phyloP scores from a whole-genome alignment of 2,329 filamentous ascomycete genomes.

The Escovopsis weberi region DNA sequence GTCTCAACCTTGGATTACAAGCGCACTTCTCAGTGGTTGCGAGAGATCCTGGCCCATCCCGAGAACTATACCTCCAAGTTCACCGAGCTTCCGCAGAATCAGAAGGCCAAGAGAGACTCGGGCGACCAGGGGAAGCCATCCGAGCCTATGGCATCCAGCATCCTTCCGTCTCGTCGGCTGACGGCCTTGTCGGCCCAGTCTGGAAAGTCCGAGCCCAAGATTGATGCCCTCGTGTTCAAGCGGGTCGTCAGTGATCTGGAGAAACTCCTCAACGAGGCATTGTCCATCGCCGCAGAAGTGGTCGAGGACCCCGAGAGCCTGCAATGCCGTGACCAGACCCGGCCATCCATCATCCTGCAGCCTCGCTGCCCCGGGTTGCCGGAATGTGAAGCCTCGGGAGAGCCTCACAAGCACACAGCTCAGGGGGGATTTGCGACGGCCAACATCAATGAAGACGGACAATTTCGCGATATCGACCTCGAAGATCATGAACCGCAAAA shows the following conservation, averaged over 20 bases:
- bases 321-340: slow-evolving; percentile 5
- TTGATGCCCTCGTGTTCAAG: slow-evolving; percentile 18
- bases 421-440: slow-evolving; percentile 2
- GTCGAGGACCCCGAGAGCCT: slow-evolving; percentile 17
- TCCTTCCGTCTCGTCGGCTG: slow-evolving; percentile 7
- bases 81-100: slow-evolving; percentile 13
- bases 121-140: slow-evolving; percentile 10
- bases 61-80: slow-evolving; percentile 13
- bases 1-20: slow-evolving; percentile 17
- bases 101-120: slow-evolving; percentile 4
- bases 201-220: slow-evolving; percentile 9
- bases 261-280: slow-evolving; percentile 30
- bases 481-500: neutral
- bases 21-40: slow-evolving; percentile 20
- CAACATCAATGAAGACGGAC: slow-evolving; percentile 1
- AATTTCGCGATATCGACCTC: slow-evolving; percentile 3
- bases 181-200: slow-evolving; percentile 9
- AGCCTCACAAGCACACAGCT: slow-evolving; percentile 1
- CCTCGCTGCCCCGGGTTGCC: slow-evolving; percentile 3
- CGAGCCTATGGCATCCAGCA: slow-evolving; percentile 9
- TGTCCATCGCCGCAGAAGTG: slow-evolving; percentile 27
- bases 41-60: slow-evolving; percentile 15
- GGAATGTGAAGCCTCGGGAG: neutral
- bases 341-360: slow-evolving; percentile 6
- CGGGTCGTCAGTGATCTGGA: slow-evolving; percentile 29